Percentiles rank a stretch among this genome's conserved stretches.
Conservation (phyloP, 768 basidiomycete genomes). For the Paxillus involutus region DNA sequence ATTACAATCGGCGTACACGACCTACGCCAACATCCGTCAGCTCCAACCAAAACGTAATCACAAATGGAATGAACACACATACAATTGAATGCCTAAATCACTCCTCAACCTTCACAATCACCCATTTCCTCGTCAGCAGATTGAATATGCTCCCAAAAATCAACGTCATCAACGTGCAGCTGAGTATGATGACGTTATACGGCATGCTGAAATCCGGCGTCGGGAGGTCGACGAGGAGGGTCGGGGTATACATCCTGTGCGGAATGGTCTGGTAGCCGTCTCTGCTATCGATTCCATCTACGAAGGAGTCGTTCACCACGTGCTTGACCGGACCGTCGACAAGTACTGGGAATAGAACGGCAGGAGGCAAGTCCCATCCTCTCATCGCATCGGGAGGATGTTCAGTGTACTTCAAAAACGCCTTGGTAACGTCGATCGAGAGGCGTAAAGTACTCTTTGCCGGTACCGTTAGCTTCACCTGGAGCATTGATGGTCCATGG, state of each 20-base stretch:
- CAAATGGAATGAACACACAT: no score
- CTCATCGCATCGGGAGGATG: slow-evolving; percentile 95
- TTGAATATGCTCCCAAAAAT: slow-evolving; percentile 95
- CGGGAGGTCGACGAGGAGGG: slow-evolving; percentile 89
- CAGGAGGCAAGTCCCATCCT: slow-evolving; percentile 91
- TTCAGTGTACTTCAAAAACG: slow-evolving; percentile 91
- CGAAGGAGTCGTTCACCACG: not conserved
- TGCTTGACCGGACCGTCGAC: not conserved
- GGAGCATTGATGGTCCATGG: slow-evolving; percentile 62
- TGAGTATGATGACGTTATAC: slow-evolving; percentile 99
- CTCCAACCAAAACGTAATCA: no score
- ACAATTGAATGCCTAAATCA: slow-evolving; percentile 4
- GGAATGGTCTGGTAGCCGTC: slow-evolving; percentile 8
- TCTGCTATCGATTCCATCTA: slow-evolving; percentile 2
- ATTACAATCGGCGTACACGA: no score
- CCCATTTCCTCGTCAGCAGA: slow-evolving; percentile 76
- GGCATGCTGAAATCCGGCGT: slow-evolving; percentile 99
- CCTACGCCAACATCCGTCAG: no score
- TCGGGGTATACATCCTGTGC: slow-evolving; percentile 69
- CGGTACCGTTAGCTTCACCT: slow-evolving; percentile 70
- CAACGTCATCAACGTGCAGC: slow-evolving; percentile 85
- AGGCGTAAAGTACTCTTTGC: slow-evolving; percentile 62
- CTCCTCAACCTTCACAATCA: slow-evolving; percentile 42
- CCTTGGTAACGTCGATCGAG: slow-evolving; percentile 73
- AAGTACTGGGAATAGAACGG: slow-evolving; percentile 56